Evolutionary conservation across 2,329 filamentous ascomycete species (phyloP).

Genomic region (Stemphylium beticola): DNA sequence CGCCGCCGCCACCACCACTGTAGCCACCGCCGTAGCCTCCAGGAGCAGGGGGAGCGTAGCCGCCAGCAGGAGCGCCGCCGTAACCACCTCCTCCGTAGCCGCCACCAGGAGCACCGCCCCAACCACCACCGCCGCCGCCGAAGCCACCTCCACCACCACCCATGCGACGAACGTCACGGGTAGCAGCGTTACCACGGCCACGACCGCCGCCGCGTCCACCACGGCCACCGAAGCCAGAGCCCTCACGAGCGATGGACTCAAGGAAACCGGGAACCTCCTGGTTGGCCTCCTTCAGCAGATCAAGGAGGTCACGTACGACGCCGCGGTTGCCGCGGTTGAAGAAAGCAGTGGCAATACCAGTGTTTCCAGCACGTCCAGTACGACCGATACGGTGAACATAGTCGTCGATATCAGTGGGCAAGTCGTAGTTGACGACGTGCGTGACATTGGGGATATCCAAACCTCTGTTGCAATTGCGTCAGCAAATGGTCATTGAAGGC

Average conservation of each 20-base stretch:
- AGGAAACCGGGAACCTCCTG: conserved; percentile 94
- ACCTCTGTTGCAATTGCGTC: conserved; percentile 45
- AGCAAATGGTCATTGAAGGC: not conserved
- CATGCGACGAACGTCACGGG: conserved; percentile 81
- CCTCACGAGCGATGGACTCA: conserved; percentile 96
- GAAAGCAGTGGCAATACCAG: conserved; percentile 96
- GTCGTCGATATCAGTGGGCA: conserved; percentile 98
- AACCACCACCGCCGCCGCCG: conserved; percentile 55
- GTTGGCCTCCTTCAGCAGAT: conserved; percentile 98
- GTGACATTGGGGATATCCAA: conserved; percentile 95
- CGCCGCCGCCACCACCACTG: conserved; percentile 52
- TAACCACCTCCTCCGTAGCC: conserved; percentile 67
- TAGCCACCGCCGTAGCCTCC: conserved; percentile 51
- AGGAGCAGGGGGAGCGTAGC: conserved; percentile 54
- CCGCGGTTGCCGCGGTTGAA: conserved; percentile 99
- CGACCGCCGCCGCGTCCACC: conserved; percentile 72
- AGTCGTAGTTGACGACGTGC: conserved; percentile 98
- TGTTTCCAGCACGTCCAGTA: conserved; percentile 99
- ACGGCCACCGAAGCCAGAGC: conserved; percentile 78
- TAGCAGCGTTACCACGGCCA: conserved; percentile 72
- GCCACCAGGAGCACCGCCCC: conserved; percentile 31
- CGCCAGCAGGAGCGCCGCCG: conserved; percentile 50
- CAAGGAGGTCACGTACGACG: conserved; percentile 93
- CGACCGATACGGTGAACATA: conserved; percentile 99
- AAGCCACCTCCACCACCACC: conserved; percentile 64